Evolutionary conservation across 2,329 filamentous ascomycete species (phyloP).

Genomic region (Beauveria medogensis): DNA sequence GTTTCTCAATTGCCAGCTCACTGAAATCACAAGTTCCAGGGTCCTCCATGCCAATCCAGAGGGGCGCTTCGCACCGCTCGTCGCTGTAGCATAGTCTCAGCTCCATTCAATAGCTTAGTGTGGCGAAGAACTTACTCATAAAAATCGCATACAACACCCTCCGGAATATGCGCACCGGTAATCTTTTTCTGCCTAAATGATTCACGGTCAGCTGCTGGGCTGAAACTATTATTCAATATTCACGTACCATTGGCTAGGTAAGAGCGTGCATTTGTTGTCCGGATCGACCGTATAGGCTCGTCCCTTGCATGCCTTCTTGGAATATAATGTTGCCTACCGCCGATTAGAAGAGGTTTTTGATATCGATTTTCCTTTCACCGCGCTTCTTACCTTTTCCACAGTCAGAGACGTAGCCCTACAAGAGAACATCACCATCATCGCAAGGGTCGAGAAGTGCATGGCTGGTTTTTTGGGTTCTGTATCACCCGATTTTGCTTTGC

Average conservation of each 20-base stretch:
- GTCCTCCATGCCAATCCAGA: not conserved
- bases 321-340: not conserved
- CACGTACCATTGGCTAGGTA: not conserved
- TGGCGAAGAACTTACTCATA: not conserved
- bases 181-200: not conserved
- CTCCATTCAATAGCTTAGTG: not conserved
- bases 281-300: not conserved
- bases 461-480: not conserved
- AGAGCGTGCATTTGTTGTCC: not conserved
- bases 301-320: not conserved
- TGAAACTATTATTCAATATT: not conserved
- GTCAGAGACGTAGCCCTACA: not conserved
- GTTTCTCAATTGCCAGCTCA: not conserved
- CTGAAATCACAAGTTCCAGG: not conserved
- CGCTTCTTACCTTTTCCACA: not conserved
- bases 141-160: not conserved
- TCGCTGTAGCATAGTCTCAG: constrained; percentile 25
- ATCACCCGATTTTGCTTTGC: not conserved
- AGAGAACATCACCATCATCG: not conserved
- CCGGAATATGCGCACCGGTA: not conserved
- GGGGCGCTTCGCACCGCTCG: not conserved
- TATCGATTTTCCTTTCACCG: no score
- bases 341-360: not conserved
- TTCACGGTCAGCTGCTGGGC: not conserved
- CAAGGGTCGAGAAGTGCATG: not conserved